Evolutionary conservation across 106 monocot genomes (phyloP).

Genomic region (Dendrobium catenatum): DNA sequence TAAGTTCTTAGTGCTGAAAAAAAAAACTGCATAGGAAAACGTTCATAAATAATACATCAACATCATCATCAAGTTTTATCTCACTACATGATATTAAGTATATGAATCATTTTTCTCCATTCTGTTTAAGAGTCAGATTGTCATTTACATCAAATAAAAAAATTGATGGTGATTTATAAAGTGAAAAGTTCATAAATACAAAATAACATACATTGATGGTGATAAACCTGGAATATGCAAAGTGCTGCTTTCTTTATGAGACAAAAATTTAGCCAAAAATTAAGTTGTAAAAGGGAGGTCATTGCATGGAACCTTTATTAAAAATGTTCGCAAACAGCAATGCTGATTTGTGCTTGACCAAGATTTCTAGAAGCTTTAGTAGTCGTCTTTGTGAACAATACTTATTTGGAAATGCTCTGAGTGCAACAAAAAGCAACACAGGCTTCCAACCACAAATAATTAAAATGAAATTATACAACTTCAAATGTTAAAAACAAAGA

Average conservation of each 20-base stretch:
- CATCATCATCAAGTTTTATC: too few species aligned
- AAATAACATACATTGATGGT: background rate
- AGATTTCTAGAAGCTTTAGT: background rate
- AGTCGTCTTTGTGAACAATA: background rate
- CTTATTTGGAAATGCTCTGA: background rate
- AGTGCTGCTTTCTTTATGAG: background rate
- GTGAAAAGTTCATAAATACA: background rate
- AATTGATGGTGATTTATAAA: too few species aligned
- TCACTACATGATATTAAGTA: too few species aligned
- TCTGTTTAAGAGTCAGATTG: too few species aligned
- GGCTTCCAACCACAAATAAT: background rate
- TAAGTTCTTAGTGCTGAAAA: background rate
- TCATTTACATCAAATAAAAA: too few species aligned
- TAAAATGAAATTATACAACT: background rate
- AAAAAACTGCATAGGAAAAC: background rate
- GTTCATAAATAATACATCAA: background rate
- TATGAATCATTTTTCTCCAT: too few species aligned
- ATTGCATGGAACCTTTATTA: background rate
- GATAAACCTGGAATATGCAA: background rate
- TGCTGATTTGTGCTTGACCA: background rate
- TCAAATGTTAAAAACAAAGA: background rate
- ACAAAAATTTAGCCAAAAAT: background rate
- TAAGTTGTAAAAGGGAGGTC: background rate
- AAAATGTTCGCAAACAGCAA: too few species aligned
- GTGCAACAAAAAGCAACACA: background rate